A percentile compares a stretch with the other conserved stretches of the same genome.
Evolutionary conservation across 2,329 filamentous ascomycete genomes (phyloP).

Genomic region (Westerdykella sp.): DNA sequence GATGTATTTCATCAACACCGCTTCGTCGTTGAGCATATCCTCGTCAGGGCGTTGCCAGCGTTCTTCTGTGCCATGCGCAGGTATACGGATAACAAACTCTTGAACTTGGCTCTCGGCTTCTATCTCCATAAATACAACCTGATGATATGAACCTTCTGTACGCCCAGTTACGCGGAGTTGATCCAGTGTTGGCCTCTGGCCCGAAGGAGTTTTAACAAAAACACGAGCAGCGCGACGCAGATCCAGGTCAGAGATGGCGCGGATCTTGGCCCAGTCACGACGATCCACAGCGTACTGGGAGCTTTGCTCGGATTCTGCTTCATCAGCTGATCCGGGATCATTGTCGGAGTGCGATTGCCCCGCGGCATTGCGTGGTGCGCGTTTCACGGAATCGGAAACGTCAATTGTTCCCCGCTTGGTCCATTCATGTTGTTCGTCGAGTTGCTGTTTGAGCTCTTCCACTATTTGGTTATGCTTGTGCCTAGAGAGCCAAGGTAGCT

Average conservation of each 20-base stretch:
- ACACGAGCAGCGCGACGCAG: neutral
- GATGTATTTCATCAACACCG: constrained; percentile 7
- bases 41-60: constrained; percentile 7
- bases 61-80: neutral
- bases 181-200: too few species aligned
- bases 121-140: constrained; percentile 5
- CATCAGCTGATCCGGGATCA: too few species aligned
- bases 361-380: too few species aligned
- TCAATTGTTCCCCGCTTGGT: too few species aligned
- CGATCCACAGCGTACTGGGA: neutral
- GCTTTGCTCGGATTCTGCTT: too few species aligned
- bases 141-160: constrained; percentile 8
- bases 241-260: neutral
- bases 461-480: too few species aligned
- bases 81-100: constrained; percentile 1
- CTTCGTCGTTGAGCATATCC: constrained; percentile 7
- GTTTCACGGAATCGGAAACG: too few species aligned
- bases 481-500: too few species aligned
- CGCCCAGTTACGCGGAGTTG: neutral
- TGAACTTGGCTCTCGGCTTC: neutral
- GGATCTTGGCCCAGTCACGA: constrained; percentile 2
- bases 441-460: too few species aligned
- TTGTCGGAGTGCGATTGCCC: too few species aligned
- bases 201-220: too few species aligned
- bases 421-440: too few species aligned